phyloP scores from a whole-genome alignment of 352 stramenopile genomes.

The Phytopythium ostracodes region DNA sequence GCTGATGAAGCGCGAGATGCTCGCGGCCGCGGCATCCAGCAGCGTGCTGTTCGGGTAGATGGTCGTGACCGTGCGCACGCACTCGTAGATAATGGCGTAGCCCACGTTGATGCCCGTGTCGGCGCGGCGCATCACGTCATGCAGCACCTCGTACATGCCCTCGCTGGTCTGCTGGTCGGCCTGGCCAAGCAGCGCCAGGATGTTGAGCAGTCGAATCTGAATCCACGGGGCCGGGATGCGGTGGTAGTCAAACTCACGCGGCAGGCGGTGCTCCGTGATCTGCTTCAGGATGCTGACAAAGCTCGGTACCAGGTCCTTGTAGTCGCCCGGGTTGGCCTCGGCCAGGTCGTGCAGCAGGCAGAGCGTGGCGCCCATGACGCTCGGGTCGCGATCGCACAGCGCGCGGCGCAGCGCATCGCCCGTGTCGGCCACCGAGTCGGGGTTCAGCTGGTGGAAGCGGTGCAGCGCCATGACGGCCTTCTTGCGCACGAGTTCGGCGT shows the following conservation, averaged over 20 bases:
- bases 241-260: conserved; percentile 99
- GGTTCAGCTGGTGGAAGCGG: conserved; percentile 98
- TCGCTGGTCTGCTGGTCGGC: conserved; percentile 92
- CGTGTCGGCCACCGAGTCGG: conserved; percentile 86
- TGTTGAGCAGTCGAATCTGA: conserved; percentile 97
- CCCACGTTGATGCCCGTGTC: conserved; percentile 99
- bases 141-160: conserved; percentile 99
- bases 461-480: conserved; percentile 98
- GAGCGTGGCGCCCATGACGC: conserved; percentile 97
- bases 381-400: conserved; percentile 98
- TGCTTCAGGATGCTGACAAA: conserved; percentile 99
- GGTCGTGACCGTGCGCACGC: conserved; percentile 96
- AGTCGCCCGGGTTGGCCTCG: conserved; percentile 86
- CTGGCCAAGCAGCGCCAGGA: conserved; percentile 95
- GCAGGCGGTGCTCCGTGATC: conserved; percentile 98
- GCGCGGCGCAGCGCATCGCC: conserved; percentile 92
- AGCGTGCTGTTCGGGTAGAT: conserved; percentile 99
- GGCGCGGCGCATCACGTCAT: conserved; percentile 97
- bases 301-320: conserved; percentile 98
- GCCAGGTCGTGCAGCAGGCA: conserved; percentile 93
- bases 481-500: conserved; percentile 98
- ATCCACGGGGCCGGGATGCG: conserved; percentile 99
- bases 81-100: conserved; percentile 99
- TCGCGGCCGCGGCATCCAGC: conserved; percentile 91
- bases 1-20: conserved; percentile 94